phyloP scores from a whole-genome alignment of 208 protist species.

The Wallacemonas sp. region DNA sequence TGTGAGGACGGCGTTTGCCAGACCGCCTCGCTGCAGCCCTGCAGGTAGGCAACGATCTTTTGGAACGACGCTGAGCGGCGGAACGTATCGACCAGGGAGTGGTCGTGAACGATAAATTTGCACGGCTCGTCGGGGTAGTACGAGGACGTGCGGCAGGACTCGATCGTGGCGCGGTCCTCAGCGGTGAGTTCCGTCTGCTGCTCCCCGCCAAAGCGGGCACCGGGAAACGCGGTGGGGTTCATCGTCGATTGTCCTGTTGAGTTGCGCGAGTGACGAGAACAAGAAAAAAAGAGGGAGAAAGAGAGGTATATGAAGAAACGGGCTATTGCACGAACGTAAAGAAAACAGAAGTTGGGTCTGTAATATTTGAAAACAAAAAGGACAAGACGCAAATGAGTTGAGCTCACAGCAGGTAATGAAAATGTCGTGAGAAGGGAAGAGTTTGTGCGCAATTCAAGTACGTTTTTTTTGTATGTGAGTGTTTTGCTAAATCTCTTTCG shows the following conservation, averaged over 20 bases:
- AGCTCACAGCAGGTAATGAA: too few relatives aligned
- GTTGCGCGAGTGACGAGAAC: too few relatives aligned
- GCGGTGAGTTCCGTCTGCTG: slow-evolving; percentile 2
- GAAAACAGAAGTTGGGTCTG: too few relatives aligned
- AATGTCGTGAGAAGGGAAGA: too few relatives aligned
- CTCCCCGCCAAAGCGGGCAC: neutral
- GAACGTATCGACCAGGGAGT: slow-evolving; percentile 62
- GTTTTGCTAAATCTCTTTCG: too few relatives aligned
- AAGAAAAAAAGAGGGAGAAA: neutral
- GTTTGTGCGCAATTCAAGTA: too few relatives aligned
- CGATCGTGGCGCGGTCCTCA: slow-evolving; percentile 4
- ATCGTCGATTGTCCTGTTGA: too few relatives aligned
- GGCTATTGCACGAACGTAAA: too few relatives aligned
- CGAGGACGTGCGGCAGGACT: neutral
- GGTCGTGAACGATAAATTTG: slow-evolving; percentile 74
- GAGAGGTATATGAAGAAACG: too few relatives aligned
- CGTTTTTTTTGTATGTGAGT: too few relatives aligned
- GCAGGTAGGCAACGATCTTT: slow-evolving; percentile 68
- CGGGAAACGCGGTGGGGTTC: neutral
- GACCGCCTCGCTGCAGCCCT: slow-evolving; percentile 53
- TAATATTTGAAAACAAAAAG: too few relatives aligned
- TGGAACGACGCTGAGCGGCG: slow-evolving; percentile 55
- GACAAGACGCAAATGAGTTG: too few relatives aligned
- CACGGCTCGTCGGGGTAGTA: slow-evolving; percentile 26
- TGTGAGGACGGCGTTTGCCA: slow-evolving; percentile 21